A percentile compares a stretch with the other conserved stretches of the same genome.
These are phyloP conservation scores for Elongisporangium senticosum DNA, from an alignment of 352 stramenopile species.

Conservation along the genomic window DNA sequence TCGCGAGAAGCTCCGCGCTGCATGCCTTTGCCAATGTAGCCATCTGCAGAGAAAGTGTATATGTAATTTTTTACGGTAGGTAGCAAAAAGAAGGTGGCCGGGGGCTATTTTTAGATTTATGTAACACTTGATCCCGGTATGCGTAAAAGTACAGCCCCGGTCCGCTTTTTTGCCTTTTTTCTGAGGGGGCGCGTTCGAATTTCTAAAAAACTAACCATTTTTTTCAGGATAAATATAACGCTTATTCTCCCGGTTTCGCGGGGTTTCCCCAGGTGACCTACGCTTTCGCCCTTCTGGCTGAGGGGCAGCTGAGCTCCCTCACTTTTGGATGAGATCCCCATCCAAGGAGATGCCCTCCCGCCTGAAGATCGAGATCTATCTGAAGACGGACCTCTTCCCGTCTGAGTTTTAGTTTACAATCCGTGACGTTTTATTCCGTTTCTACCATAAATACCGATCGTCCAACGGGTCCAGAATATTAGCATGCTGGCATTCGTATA, in stretches of 20 bases:
- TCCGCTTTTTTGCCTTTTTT: neutral
- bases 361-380: neutral
- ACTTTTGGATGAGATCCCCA: neutral
- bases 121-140: no score
- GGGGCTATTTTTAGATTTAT: neutral
- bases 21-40: neutral
- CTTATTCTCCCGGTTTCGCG: neutral
- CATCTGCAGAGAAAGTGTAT: neutral
- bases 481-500: neutral
- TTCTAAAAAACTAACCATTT: neutral
- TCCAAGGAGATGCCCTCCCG: neutral
- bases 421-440: neutral
- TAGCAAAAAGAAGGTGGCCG: neutral
- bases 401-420: neutral
- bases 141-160: neutral
- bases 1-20: neutral
- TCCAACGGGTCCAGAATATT: neutral
- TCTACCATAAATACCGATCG: neutral
- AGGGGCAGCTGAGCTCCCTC: neutral
- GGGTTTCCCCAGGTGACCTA: neutral
- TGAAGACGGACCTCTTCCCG: neutral
- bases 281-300: neutral
- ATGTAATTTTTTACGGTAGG: neutral
- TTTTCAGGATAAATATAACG: neutral
- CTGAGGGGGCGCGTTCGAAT: neutral